Percentiles rank a stretch among this genome's conserved stretches.
Conservation (phyloP, 169 alveolate species). For the Eimeria maxima region DNA sequence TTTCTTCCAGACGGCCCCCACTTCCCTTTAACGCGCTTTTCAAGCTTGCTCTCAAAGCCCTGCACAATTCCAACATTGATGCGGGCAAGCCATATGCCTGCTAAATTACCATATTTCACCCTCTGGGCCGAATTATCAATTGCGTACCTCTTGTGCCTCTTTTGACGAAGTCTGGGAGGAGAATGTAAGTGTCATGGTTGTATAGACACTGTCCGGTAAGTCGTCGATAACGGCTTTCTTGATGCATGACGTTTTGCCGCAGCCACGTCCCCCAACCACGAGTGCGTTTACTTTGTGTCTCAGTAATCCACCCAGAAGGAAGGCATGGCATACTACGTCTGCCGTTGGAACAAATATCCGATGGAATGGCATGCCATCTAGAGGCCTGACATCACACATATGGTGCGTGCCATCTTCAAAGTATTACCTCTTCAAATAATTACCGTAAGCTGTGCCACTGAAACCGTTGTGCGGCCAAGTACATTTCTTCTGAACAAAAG, state of each 20-base stretch:
- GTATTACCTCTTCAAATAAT: neutral
- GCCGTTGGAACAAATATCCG: constrained; percentile 96
- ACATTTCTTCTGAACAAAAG: neutral
- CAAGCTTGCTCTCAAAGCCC: constrained; percentile 95
- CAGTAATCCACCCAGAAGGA: constrained; percentile 89
- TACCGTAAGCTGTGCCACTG: neutral
- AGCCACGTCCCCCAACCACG: constrained; percentile 96
- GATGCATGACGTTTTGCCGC: constrained; percentile 96
- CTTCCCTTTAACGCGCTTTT: constrained; percentile 95
- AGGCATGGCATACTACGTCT: constrained; percentile 94
- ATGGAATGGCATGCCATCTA: constrained; percentile 91
- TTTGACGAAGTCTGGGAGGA: constrained; percentile 94
- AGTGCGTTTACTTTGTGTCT: constrained; percentile 90
- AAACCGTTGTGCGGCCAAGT: neutral
- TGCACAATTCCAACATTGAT: constrained; percentile 80
- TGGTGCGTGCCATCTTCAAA: neutral
- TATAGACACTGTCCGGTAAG: constrained; percentile 88
- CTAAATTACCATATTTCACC: constrained; percentile 87
- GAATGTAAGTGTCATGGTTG: constrained; percentile 92
- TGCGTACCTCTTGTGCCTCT: constrained; percentile 86
- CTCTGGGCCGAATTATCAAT: constrained; percentile 83
- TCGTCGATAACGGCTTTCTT: constrained; percentile 89
- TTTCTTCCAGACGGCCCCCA: constrained; percentile 96
- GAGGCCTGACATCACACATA: constrained; percentile 90
- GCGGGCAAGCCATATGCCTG: neutral